phyloP scores from a whole-genome alignment of 495 filamentous ascomycete genomes.

The Emericellopsis terricola region DNA sequence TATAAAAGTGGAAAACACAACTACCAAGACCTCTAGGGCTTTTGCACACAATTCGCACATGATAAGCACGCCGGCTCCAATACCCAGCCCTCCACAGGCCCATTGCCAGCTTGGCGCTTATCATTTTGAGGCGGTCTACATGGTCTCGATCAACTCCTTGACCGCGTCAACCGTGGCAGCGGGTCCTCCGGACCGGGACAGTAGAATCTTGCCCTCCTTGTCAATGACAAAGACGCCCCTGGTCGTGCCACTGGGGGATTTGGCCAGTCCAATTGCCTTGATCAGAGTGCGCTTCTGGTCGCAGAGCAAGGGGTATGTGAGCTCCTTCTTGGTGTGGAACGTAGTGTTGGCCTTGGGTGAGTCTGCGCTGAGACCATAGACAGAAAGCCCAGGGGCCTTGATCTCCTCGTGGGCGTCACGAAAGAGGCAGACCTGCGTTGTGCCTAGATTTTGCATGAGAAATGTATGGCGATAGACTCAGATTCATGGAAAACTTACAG shows the following conservation, averaged over 20 bases:
- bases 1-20: too few relatives aligned
- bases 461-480: too few relatives aligned
- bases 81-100: too few relatives aligned
- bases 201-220: constrained; percentile 53
- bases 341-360: constrained; percentile 75
- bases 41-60: too few relatives aligned
- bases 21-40: too few relatives aligned
- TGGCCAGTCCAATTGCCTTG: constrained; percentile 57
- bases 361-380: constrained; percentile 82
- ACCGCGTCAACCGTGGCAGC: constrained; percentile 38
- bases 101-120: too few relatives aligned
- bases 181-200: constrained; percentile 40
- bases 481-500: constrained; percentile 54
- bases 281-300: constrained; percentile 58
- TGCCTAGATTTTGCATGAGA: constrained; percentile 41
- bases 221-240: constrained; percentile 78
- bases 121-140: too few relatives aligned
- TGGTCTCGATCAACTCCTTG: constrained; percentile 24
- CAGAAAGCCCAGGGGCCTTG: constrained; percentile 59
- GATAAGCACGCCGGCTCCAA: too few relatives aligned
- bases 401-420: constrained; percentile 63
- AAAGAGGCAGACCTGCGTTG: constrained; percentile 83
- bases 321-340: constrained; percentile 73
- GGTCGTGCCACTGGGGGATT: constrained; percentile 52
- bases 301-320: constrained; percentile 82